Conservation (phyloP, 495 filamentous ascomycete species). For the Bryoglossum gracile region DNA sequence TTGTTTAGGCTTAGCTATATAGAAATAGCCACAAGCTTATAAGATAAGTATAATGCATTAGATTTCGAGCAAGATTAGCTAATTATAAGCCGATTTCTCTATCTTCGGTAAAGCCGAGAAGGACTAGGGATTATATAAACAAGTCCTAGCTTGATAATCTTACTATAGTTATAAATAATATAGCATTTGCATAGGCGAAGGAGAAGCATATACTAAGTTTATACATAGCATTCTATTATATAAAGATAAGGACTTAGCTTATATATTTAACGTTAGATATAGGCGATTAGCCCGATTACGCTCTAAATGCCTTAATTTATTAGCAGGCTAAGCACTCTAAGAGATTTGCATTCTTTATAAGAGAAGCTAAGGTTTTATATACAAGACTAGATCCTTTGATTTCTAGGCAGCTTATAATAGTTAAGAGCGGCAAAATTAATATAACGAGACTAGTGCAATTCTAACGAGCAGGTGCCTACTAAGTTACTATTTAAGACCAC, state of each 20-base stretch:
- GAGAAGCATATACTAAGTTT: too few relatives aligned
- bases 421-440: constrained; percentile 11
- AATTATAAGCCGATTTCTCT: constrained; percentile 19
- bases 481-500: constrained; percentile 12
- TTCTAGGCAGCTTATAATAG: constrained; percentile 12
- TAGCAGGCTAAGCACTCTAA: too few relatives aligned
- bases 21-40: constrained; percentile 7
- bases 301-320: too few relatives aligned
- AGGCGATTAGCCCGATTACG: too few relatives aligned
- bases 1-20: constrained; percentile 11
- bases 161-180: too few relatives aligned
- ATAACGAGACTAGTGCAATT: neutral
- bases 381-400: constrained; percentile 8
- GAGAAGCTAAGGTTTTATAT: constrained; percentile 15
- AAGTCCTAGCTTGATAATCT: constrained; percentile 12
- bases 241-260: too few relatives aligned
- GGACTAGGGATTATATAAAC: constrained; percentile 11
- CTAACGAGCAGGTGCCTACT: neutral
- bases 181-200: too few relatives aligned
- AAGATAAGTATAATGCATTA: constrained; percentile 8
- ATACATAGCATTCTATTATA: too few relatives aligned
- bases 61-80: constrained; percentile 19
- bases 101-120: constrained; percentile 17
- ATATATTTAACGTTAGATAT: too few relatives aligned
- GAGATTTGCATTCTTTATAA: too few relatives aligned